Evolutionary conservation across 345 rosid genomes (phyloP), one percentile per base, ranked within the genome.

Genomic region (Capsella bursapastoris): DNA sequence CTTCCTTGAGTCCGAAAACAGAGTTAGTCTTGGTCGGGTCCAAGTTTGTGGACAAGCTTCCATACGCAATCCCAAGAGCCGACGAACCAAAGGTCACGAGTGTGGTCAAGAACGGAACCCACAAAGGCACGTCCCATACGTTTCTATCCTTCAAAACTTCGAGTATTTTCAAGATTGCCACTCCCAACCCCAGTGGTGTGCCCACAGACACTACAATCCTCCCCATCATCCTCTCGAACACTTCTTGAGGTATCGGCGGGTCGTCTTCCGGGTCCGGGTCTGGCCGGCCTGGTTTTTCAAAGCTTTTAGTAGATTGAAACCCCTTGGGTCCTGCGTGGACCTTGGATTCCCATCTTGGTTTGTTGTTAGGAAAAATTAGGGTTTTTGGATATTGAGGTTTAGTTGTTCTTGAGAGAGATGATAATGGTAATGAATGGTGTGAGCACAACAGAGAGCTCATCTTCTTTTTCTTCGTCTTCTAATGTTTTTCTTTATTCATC

Each of bases 41-140:
- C 86, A 87, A 76, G 71, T 93, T 89, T 2, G 90, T 73, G 38
- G 98, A 93, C 71, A 93, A 68, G 58, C 90, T 74, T 16, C 98
- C 97, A 22, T 90, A 93, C 25, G 93, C 96, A 45, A 90, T 77
- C 75, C 97, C 94, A 15, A 87, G 76, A 2, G 87, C 71, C 18
- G 97, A 89, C 3, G 88, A 64, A 15, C 90, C 92, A 59, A 90
- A 87, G 6, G 88, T 86, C 37, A 84, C 18, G 49, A 93, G 77
- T 47, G 84, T 72, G 1, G 93, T 82, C 63, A 71, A 8, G 71
- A 82, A 82, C 0, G 87, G 83, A 6, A 93, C 64, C 95, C 98
- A 90, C 34, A 79, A 18, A 0, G 95, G 98, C 57, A 87, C 80
- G 57, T 90, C 91, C 84, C 81, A 81, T 8, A 82, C 35, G 25